These are phyloP conservation scores for Cyphellophora europaea DNA, from an alignment of 2,329 filamentous ascomycete species.

Conservation along the genomic window DNA sequence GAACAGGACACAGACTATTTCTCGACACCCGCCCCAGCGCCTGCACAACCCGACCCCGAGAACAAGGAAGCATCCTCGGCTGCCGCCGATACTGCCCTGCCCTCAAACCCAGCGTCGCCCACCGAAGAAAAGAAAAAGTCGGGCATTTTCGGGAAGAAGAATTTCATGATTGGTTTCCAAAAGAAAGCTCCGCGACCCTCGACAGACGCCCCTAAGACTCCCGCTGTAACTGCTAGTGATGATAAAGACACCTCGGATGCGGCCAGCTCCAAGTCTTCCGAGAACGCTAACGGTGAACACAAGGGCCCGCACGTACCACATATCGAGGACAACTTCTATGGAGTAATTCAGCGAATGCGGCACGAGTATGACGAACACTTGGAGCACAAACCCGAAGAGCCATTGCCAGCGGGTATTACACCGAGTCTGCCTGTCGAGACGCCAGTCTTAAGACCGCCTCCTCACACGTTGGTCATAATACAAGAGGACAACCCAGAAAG, in stretches of 20 bases:
- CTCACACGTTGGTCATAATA: slow-evolving; percentile 51
- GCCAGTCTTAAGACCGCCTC: slow-evolving; percentile 32
- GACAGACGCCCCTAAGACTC: slow-evolving; percentile 56
- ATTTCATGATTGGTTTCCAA: slow-evolving; percentile 60
- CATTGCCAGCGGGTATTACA: slow-evolving; percentile 29
- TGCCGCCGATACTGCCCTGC: slow-evolving; percentile 33
- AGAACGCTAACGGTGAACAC: slow-evolving; percentile 41
- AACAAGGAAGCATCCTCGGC: slow-evolving; percentile 25
- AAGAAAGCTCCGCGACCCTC: slow-evolving; percentile 66
- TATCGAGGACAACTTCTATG: slow-evolving; percentile 37
- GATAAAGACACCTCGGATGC: slow-evolving; percentile 59
- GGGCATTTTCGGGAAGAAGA: slow-evolving; percentile 72
- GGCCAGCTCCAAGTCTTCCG: slow-evolving; percentile 41
- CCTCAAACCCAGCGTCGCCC: slow-evolving; percentile 41
- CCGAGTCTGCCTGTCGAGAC: slow-evolving; percentile 37
- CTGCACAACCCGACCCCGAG: slow-evolving; percentile 26
- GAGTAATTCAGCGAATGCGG: slow-evolving; percentile 35
- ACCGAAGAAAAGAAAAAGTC: slow-evolving; percentile 54
- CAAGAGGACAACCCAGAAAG: slow-evolving; percentile 56
- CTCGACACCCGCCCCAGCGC: slow-evolving; percentile 45
- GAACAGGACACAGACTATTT: slow-evolving; percentile 55
- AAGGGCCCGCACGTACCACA: too few species aligned
- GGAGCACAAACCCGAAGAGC: slow-evolving; percentile 26
- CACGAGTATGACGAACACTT: slow-evolving; percentile 37
- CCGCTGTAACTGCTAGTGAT: slow-evolving; percentile 59